phyloP scores from a whole-genome alignment of 805 yeast species.

The Groenewaldozyma salmanticensis region DNA sequence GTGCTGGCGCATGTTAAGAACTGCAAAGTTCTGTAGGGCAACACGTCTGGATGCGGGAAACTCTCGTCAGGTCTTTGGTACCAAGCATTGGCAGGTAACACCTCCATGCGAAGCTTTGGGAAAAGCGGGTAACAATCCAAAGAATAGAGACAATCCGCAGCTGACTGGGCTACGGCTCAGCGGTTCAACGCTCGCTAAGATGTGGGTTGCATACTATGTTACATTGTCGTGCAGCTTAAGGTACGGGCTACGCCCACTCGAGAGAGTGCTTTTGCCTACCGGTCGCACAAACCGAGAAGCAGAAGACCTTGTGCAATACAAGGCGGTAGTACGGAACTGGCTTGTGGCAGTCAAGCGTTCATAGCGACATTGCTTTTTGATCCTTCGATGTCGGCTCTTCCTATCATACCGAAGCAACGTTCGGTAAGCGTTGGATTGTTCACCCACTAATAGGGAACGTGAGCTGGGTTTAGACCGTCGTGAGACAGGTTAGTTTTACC shows the following conservation, averaged over 20 bases:
- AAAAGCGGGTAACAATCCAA: neutral
- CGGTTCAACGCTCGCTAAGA: neutral
- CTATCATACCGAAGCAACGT: slow-evolving; percentile 43
- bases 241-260: neutral
- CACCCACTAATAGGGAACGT: slow-evolving; percentile 41
- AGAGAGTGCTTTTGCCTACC: neutral
- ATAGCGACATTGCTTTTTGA: slow-evolving; percentile 40
- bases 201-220: neutral
- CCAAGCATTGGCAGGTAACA: neutral
- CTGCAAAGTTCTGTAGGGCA: neutral
- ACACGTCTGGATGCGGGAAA: neutral
- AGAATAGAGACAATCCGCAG: neutral
- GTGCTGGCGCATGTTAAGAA: no score
- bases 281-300: slow-evolving; percentile 1
- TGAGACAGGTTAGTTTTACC: slow-evolving; percentile 38
- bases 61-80: neutral
- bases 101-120: neutral
- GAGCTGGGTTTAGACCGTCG: slow-evolving; percentile 37
- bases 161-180: neutral
- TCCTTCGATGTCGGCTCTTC: slow-evolving; percentile 43
- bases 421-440: slow-evolving; percentile 39
- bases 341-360: slow-evolving; percentile 42
- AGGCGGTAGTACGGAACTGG: slow-evolving; percentile 24
- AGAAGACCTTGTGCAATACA: neutral
- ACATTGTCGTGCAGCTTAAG: neutral